Evolutionary conservation across 305 asterid species (phyloP), one percentile per base, ranked within the genome.

Genomic region (Fraxinus latifolia): DNA sequence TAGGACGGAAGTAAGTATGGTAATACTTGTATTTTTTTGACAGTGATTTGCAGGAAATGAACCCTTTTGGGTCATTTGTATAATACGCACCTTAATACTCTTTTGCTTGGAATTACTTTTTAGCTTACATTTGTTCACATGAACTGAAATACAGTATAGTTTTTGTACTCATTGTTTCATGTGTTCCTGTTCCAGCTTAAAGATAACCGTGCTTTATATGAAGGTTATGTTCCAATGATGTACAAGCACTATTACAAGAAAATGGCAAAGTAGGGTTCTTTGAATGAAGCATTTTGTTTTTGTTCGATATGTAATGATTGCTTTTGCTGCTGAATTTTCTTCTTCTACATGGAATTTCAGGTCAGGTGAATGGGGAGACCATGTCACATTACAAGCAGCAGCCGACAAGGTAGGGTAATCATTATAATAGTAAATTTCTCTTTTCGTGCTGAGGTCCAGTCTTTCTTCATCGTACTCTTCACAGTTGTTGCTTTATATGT

Each of bases 291-390:
- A 50, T 8, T 62, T 79, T 78, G 44, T n/a, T 83, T 83, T 80
- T 82, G 11, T 39, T 74, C 29, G 79, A 42, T 9, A 5, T 33
- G 70, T 47, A 78, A 67, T 33, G 67, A 50, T 82, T 50, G 70
- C 4, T 42, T 76, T 75, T 77, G 78, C 79, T 82, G 74, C 79
- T 84, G 55, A 84, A 80, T 44, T 73, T 9, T 55, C 39, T 55
- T 81, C 78, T 34, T 7, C 70, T 47, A 74, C 78, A 70, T 79
- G 67, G 72, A 81, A 80, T 87, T 76, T 42, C 89, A 91, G 95
- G 84, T 84, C 85, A 7, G 92, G 94, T 62, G 94, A 92, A 83
- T 92, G 96, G 94, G 94, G 93, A 8, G 95, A 91, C 87, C 95
- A 91, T 86, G 89, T 91, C 81, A 91, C 95, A 1, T 84, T 91